Conservation (phyloP, 2,329 filamentous ascomycete genomes). For the Karstenula rhodostoma region DNA sequence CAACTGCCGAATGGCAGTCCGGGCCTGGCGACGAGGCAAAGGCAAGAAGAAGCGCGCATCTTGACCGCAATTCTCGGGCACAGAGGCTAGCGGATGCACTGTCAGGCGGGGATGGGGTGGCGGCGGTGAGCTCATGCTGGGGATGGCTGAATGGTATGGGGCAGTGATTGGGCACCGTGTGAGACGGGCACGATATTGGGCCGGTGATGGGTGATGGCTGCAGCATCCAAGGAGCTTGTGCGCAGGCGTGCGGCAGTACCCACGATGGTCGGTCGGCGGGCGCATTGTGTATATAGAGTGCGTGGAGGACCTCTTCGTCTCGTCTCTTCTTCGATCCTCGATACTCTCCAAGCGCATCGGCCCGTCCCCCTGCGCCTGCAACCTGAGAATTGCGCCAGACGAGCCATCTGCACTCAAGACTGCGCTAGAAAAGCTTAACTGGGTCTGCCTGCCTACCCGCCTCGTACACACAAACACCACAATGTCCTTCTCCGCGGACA, state of each 20-base stretch:
- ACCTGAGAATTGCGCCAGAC: background rate
- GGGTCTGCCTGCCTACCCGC: background rate
- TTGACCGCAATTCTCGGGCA: background rate
- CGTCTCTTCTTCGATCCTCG: background rate
- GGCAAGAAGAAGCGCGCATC: constrained; percentile 3
- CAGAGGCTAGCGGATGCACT: background rate
- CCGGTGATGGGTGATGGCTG: constrained; percentile 13
- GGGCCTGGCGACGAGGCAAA: background rate
- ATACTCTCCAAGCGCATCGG: background rate
- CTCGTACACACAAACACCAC: constrained; percentile 10
- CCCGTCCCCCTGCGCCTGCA: too few species aligned
- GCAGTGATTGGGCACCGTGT: constrained; percentile 7
- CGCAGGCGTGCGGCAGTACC: background rate
- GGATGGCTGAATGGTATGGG: background rate
- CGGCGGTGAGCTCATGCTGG: constrained; percentile 7
- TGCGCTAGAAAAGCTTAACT: constrained; percentile 17
- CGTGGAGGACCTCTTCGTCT: background rate
- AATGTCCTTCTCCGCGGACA: constrained; percentile 49
- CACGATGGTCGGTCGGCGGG: background rate
- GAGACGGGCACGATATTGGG: constrained; percentile 9
- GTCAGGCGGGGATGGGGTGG: constrained; percentile 7
- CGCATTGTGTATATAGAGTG: background rate
- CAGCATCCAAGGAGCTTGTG: constrained; percentile 13
- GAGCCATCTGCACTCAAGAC: background rate
- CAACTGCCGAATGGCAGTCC: background rate